A percentile compares a stretch with the other conserved stretches of the same genome.
Conservation (phyloP, 148 eudicot genomes). For the Dysphania ambrosioides region DNA sequence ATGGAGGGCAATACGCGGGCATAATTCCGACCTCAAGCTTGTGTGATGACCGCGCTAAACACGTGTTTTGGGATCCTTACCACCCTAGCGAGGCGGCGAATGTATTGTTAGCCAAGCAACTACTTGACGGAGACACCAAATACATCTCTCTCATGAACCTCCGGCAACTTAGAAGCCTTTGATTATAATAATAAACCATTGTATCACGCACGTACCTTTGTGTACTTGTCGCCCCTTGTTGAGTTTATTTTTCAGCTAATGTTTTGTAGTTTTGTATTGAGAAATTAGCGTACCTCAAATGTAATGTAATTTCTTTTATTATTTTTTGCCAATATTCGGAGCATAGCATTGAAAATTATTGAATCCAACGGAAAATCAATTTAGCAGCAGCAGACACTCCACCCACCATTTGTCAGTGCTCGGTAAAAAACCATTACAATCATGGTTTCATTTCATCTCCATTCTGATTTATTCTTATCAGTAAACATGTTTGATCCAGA, state of each 20-base stretch:
- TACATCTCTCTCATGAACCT: constrained; percentile 77
- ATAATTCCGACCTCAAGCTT: constrained; percentile 76
- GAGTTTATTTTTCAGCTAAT: neutral
- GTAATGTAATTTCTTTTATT: neutral
- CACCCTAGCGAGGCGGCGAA: constrained; percentile 98
- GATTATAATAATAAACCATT: neutral
- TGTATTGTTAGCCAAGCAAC: constrained; percentile 60
- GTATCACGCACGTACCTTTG: neutral
- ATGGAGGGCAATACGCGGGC: constrained; percentile 91
- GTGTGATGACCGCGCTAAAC: constrained; percentile 73
- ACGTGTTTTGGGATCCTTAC: constrained; percentile 97
- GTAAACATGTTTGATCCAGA: too few relatives aligned
- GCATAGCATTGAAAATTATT: neutral
- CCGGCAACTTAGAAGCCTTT: constrained; percentile 61
- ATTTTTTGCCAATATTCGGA: neutral
- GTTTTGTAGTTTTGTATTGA: constrained; percentile 15
- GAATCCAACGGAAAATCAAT: neutral
- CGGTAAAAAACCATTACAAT: too few relatives aligned
- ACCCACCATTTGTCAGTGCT: too few relatives aligned
- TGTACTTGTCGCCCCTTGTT: neutral
- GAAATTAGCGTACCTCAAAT: neutral
- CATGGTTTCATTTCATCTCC: too few relatives aligned
- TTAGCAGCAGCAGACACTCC: too few relatives aligned
- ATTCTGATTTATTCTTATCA: too few relatives aligned
- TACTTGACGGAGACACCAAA: constrained; percentile 59